These are phyloP conservation scores for Boletus sp. DNA, from an alignment of 1,284 basidiomycete species.

Conservation along the genomic window DNA sequence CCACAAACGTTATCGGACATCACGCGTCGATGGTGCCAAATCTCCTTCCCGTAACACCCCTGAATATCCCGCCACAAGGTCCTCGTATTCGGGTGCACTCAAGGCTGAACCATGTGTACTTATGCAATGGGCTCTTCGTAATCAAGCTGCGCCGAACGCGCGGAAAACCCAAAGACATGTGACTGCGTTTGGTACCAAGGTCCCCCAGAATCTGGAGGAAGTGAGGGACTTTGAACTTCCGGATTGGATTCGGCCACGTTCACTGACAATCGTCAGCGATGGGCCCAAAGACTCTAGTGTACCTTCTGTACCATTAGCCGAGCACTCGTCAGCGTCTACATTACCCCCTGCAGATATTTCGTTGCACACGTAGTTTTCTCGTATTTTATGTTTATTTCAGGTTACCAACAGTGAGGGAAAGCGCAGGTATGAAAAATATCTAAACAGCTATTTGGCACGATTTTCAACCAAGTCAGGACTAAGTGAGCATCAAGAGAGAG, in stretches of 20 bases:
- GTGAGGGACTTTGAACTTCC: constrained; percentile 48
- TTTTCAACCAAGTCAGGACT: constrained; percentile 1
- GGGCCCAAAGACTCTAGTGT: constrained; percentile 3
- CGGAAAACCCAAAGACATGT: constrained; percentile 51
- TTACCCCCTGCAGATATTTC: constrained; percentile 11
- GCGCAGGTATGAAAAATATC: not conserved
- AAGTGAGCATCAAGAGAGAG: not conserved
- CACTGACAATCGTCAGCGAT: constrained; percentile 17
- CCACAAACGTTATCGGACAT: constrained; percentile 25
- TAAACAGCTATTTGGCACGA: constrained; percentile 11
- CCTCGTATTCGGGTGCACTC: constrained; percentile 1
- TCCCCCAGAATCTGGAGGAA: constrained; percentile 45
- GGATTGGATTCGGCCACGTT: constrained; percentile 36
- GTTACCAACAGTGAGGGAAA: constrained; percentile 1
- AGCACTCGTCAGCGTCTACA: constrained; percentile 11
- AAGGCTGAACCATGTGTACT: constrained; percentile 38
- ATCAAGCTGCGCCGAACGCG: constrained; percentile 39
- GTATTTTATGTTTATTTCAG: constrained; percentile 36
- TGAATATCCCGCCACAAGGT: constrained; percentile 18
- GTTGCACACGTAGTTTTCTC: constrained; percentile 15
- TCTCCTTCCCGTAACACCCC: constrained; percentile 24
- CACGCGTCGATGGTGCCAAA: constrained; percentile 19
- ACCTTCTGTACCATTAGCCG: constrained; percentile 7
- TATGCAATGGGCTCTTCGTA: constrained; percentile 50
- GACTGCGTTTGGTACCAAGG: constrained; percentile 53